These are phyloP conservation scores for Fonsecaea multimorphosa DNA, from an alignment of 2,329 filamentous ascomycete species.

Conservation along the genomic window DNA sequence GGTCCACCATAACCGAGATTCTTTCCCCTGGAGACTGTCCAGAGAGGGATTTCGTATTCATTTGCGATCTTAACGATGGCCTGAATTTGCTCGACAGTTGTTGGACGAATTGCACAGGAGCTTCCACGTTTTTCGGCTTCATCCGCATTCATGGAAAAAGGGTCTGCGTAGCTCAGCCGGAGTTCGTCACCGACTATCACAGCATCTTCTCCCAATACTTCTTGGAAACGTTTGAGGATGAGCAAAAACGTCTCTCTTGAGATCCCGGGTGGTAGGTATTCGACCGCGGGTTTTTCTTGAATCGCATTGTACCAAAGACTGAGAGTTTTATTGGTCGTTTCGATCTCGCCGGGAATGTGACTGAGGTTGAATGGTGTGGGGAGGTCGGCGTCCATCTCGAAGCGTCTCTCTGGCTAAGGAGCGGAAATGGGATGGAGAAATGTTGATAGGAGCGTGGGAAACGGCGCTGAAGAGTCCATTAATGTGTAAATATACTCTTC, in stretches of 20 bases:
- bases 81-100: constrained; percentile 33
- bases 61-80: constrained; percentile 44
- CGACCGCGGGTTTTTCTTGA: not conserved
- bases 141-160: constrained; percentile 25
- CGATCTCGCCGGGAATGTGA: not conserved
- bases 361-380: not conserved
- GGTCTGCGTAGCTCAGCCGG: not conserved
- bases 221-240: not conserved
- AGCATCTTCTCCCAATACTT: not conserved
- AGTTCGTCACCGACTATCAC: not conserved
- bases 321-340: not conserved
- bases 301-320: not conserved
- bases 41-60: constrained; percentile 44
- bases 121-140: not conserved
- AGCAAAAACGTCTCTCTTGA: not conserved
- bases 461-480: not conserved
- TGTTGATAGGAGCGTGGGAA: not conserved
- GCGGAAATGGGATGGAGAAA: not conserved
- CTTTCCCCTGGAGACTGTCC: constrained; percentile 48
- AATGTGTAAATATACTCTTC: not conserved
- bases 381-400: not conserved
- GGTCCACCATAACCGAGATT: constrained; percentile 59
- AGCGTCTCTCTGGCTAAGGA: not conserved
- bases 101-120: not conserved
- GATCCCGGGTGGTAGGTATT: not conserved